Evolutionary conservation across 768 basidiomycete genomes (phyloP), one percentile per base, ranked within the genome.

Genomic region (Rickenella mellea): DNA sequence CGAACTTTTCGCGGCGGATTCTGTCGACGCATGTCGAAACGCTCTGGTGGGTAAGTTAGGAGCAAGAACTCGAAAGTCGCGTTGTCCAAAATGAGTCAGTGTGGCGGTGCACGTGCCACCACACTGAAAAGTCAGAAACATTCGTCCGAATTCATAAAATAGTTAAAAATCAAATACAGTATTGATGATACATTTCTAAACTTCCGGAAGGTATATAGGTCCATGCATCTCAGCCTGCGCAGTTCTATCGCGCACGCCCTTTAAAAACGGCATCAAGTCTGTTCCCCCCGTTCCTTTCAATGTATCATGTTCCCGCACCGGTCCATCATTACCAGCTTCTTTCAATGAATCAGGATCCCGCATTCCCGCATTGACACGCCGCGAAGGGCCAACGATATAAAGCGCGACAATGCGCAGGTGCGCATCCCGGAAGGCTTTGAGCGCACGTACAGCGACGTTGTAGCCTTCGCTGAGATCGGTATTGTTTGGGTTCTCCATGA

Each of bases 211-310:
- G n/a, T n/a, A n/a, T n/a, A n/a, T n/a, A n/a, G n/a, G n/a, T n/a
- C n/a, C n/a, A n/a, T n/a, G n/a, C n/a, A n/a, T n/a, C n/a, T n/a
- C 53, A 30, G 65, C 60, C 22, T 52, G 50, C 3, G 57, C 59
- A 6, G 74, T 78, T 48, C 68, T 63, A 48, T 75, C 74, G 49
- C 78, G 58, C 17, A 74, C 70, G 50, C 65, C 60, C 57, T 78
- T 78, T 44, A 80, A 57, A 53, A 80, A 80, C 37, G 61, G 60
- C 44, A 74, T 70, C 32, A 77, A 58, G 15, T 70, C 64, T 10
- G 76, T 76, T 3, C 78, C 78, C 3, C 78, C 78, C 11, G 77
- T 78, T 5, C 78, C 78, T 47, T 63, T 61, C 21, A 70, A 31
- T 52, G 51, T 25, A 51, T 56, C n/a, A 51, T 43, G 28, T 50